Evolutionary conservation across 2,329 filamentous ascomycete genomes (phyloP).

Genomic region (Escovopsis weberi): DNA sequence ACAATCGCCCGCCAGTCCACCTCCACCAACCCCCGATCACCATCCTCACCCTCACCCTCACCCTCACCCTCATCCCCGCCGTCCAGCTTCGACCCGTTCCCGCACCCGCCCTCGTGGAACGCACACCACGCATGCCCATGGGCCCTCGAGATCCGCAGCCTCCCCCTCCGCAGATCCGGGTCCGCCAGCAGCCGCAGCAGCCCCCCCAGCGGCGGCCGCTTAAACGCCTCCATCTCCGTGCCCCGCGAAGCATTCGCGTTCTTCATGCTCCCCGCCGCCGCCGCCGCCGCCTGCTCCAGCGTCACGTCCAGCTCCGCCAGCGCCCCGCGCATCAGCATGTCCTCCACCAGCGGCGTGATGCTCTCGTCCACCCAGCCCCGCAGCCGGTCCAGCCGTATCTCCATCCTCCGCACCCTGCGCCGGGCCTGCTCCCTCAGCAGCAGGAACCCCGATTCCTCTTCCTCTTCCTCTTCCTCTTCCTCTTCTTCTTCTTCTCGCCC

Average conservation of each 20-base stretch:
- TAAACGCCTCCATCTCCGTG: slow-evolving; percentile 9
- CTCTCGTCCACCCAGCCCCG: slow-evolving; percentile 17
- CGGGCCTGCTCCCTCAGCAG: slow-evolving; percentile 12
- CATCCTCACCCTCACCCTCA: background rate
- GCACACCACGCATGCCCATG: slow-evolving; percentile 27
- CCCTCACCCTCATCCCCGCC: background rate
- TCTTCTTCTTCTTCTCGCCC: background rate
- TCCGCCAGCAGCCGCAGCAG: slow-evolving; percentile 29
- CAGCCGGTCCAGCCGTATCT: slow-evolving; percentile 16
- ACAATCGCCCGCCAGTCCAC: slow-evolving; percentile 20
- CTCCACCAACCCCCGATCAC: slow-evolving; percentile 10
- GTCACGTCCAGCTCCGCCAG: slow-evolving; percentile 12
- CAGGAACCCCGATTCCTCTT: slow-evolving; percentile 1
- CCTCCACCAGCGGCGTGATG: slow-evolving; percentile 15
- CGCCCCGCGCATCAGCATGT: slow-evolving; percentile 18
- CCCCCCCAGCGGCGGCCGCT: slow-evolving; percentile 17
- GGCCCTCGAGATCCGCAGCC: slow-evolving; percentile 21
- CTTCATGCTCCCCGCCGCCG: background rate
- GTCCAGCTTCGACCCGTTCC: background rate
- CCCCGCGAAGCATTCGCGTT: slow-evolving; percentile 8
- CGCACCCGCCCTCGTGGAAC: slow-evolving; percentile 19
- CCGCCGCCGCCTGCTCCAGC: background rate
- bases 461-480: too few species aligned
- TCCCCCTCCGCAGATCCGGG: slow-evolving; percentile 27
- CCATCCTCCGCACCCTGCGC: slow-evolving; percentile 14